These are phyloP conservation scores for Mycena crocata DNA, from an alignment of 768 basidiomycete species.

Conservation along the genomic window DNA sequence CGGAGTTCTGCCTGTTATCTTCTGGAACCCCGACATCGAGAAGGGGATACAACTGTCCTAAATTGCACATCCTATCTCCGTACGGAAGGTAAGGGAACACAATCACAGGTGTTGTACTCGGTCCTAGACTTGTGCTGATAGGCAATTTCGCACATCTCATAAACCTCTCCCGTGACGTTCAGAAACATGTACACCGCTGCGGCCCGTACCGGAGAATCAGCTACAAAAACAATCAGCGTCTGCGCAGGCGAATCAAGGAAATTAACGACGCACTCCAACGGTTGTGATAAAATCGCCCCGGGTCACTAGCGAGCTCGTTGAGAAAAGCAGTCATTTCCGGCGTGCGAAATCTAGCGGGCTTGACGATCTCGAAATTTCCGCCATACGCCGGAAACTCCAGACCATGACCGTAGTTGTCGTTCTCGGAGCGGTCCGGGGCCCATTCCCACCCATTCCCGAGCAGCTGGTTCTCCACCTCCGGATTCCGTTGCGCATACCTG, in stretches of 20 bases:
- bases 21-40: too few relatives aligned
- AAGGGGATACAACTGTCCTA: too few relatives aligned
- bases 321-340: constrained; percentile 29
- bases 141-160: constrained; percentile 20
- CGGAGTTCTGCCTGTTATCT: too few relatives aligned
- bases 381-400: constrained; percentile 21
- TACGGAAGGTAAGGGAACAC: constrained; percentile 17
- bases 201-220: constrained; percentile 33
- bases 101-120: constrained; percentile 20
- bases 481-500: constrained; percentile 29
- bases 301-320: constrained; percentile 28
- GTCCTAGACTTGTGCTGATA: constrained; percentile 13
- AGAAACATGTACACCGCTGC: constrained; percentile 35
- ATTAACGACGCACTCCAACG: constrained; percentile 36
- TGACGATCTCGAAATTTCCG: constrained; percentile 35
- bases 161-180: constrained; percentile 19
- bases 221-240: background rate
- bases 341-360: constrained; percentile 26
- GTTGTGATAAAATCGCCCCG: constrained; percentile 31
- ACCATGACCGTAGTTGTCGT: constrained; percentile 3
- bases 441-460: constrained; percentile 26
- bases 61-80: too few relatives aligned
- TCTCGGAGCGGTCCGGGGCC: constrained; percentile 7
- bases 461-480: constrained; percentile 22
- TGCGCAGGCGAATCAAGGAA: background rate